phyloP scores from a whole-genome alignment of 352 stramenopile species.

The Thraustochytrium sp. region DNA sequence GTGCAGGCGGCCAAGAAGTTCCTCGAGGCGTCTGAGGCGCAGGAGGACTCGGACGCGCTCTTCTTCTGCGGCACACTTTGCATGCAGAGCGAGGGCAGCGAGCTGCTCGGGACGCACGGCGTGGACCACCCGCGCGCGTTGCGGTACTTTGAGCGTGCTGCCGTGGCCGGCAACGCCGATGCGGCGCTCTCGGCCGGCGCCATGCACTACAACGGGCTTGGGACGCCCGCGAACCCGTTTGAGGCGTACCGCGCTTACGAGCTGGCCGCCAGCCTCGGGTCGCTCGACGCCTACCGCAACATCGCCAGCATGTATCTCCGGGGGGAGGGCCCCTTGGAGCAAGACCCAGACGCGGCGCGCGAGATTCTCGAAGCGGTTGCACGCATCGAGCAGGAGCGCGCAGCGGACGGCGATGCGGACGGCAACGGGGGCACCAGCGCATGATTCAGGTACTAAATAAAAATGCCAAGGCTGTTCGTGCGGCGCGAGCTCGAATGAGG shows the following conservation, averaged over 20 bases:
- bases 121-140: neutral
- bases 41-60: slow-evolving; percentile 21
- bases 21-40: neutral
- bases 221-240: neutral
- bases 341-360: neutral
- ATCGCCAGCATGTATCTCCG: slow-evolving; percentile 40
- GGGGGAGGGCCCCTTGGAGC: slow-evolving; percentile 16
- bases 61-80: neutral
- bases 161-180: neutral
- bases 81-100: slow-evolving; percentile 20
- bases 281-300: slow-evolving; percentile 33
- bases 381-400: neutral
- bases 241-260: slow-evolving; percentile 38
- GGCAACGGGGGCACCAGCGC: neutral
- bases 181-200: neutral
- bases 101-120: neutral
- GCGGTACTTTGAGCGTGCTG: slow-evolving; percentile 23
- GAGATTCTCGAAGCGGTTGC: slow-evolving; percentile 16
- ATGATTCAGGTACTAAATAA: no score
- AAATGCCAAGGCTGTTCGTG: no score
- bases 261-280: slow-evolving; percentile 6
- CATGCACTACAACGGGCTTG: slow-evolving; percentile 37
- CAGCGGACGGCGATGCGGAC: neutral
- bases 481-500: neutral
- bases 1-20: neutral